A percentile compares a stretch with the other conserved stretches of the same genome.
phyloP scores from a whole-genome alignment of 257 asterid species.

The Fraxinus anomala region DNA sequence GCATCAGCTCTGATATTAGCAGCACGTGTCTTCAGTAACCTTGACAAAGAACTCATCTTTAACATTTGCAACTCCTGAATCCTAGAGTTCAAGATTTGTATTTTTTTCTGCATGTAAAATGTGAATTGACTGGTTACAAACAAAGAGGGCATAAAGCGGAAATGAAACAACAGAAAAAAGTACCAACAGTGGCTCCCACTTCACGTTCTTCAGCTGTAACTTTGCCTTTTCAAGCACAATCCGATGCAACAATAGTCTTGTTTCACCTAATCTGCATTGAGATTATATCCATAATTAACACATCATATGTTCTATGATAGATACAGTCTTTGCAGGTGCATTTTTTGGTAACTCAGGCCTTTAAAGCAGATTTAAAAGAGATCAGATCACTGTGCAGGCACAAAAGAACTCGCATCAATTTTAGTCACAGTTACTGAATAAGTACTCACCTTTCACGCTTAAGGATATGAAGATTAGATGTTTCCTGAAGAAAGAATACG shows the following conservation, averaged over 20 bases:
- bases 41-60: slow-evolving; percentile 40
- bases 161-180: slow-evolving; percentile 32
- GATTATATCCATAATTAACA: slow-evolving; percentile 30
- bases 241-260: slow-evolving; percentile 51
- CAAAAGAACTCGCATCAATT: slow-evolving; percentile 14
- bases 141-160: neutral
- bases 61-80: slow-evolving; percentile 54
- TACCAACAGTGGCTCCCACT: slow-evolving; percentile 71
- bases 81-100: slow-evolving; percentile 55
- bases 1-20: slow-evolving; percentile 34
- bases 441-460: slow-evolving; percentile 59
- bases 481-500: slow-evolving; percentile 51
- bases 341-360: slow-evolving; percentile 14
- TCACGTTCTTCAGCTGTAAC: slow-evolving; percentile 57
- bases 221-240: slow-evolving; percentile 66
- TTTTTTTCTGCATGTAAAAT: slow-evolving; percentile 58
- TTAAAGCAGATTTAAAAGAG: slow-evolving; percentile 1
- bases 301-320: neutral
- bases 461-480: slow-evolving; percentile 36
- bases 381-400: slow-evolving; percentile 25
- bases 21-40: slow-evolving; percentile 24
- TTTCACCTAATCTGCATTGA: slow-evolving; percentile 61
- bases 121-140: slow-evolving; percentile 24
- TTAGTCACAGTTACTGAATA: slow-evolving; percentile 21
- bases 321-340: neutral